phyloP scores from a whole-genome alignment of 768 basidiomycete species.

The Leccinum incarnatum region DNA sequence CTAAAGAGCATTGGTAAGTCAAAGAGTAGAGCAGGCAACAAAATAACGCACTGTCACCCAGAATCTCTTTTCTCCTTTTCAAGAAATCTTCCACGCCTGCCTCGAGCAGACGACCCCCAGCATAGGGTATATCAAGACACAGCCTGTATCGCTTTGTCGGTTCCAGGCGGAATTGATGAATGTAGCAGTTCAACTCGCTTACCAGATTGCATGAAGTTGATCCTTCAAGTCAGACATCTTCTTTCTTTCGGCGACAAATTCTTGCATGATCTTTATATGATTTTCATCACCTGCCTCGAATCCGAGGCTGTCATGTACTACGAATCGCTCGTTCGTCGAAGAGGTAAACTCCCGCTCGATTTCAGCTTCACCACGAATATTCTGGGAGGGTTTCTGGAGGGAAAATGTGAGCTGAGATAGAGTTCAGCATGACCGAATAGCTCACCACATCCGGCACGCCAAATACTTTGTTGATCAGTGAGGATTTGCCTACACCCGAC shows the following conservation, averaged over 20 bases:
- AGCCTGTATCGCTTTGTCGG: slow-evolving; percentile 7
- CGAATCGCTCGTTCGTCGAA: slow-evolving; percentile 12
- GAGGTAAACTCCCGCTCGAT: slow-evolving; percentile 17
- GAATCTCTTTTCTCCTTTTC: neutral
- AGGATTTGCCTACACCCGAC: slow-evolving; percentile 17
- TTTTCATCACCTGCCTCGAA: slow-evolving; percentile 12
- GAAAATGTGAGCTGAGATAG: neutral
- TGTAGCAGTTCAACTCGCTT: neutral
- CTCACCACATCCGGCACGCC: slow-evolving; percentile 13
- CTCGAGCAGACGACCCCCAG: slow-evolving; percentile 16
- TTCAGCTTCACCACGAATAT: slow-evolving; percentile 2
- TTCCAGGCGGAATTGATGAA: neutral
- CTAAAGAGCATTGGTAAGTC: neutral
- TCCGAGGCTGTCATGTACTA: slow-evolving; percentile 19
- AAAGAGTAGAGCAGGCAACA: neutral
- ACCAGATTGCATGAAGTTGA: slow-evolving; percentile 18
- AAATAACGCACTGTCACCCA: slow-evolving; percentile 6
- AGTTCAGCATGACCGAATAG: neutral
- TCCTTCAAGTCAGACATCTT: slow-evolving; percentile 1
- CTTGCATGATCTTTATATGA: slow-evolving; percentile 3
- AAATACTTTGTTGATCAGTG: slow-evolving; percentile 12
- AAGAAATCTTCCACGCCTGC: slow-evolving; percentile 13
- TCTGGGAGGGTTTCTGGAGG: slow-evolving; percentile 4
- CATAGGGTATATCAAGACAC: slow-evolving; percentile 14
- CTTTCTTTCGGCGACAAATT: slow-evolving; percentile 7